Conservation (phyloP, 768 basidiomycete species). For the Goffeauzyma gilvescens region DNA sequence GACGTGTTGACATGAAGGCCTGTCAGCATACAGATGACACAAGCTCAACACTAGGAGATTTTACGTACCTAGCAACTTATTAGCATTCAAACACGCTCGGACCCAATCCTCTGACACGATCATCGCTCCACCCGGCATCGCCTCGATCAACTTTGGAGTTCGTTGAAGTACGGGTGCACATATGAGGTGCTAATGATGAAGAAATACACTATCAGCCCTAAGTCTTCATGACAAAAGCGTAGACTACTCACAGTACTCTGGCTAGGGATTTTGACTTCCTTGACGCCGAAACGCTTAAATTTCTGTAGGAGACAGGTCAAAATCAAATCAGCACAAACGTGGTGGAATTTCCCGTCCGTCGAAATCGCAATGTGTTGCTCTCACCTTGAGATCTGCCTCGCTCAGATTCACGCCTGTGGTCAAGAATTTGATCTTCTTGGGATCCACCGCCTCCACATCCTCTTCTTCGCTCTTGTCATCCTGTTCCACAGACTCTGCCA, state of each 20-base stretch:
- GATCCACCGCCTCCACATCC: constrained; percentile 1
- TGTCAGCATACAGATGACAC: background rate
- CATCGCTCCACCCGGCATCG: constrained; percentile 45
- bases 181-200: constrained; percentile 41
- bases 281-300: constrained; percentile 48
- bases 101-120: constrained; percentile 57
- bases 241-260: constrained; percentile 48
- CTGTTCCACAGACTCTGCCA: background rate
- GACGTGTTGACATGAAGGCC: background rate
- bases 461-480: constrained; percentile 5
- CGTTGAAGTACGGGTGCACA: constrained; percentile 49
- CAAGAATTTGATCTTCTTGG: constrained; percentile 38
- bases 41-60: constrained; percentile 10
- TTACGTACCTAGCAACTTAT: constrained; percentile 45
- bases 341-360: background rate
- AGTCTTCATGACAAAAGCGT: background rate
- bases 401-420: constrained; percentile 47
- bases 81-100: constrained; percentile 40
- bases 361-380: background rate
- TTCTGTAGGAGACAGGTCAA: constrained; percentile 38
- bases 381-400: constrained; percentile 45
- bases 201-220: background rate
- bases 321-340: background rate
- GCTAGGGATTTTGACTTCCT: constrained; percentile 41
- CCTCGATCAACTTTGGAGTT: constrained; percentile 74